A percentile compares a stretch with the other conserved stretches of the same genome.
phyloP scores from a whole-genome alignment of 1,284 basidiomycete species.

The Vanrija humicola region DNA sequence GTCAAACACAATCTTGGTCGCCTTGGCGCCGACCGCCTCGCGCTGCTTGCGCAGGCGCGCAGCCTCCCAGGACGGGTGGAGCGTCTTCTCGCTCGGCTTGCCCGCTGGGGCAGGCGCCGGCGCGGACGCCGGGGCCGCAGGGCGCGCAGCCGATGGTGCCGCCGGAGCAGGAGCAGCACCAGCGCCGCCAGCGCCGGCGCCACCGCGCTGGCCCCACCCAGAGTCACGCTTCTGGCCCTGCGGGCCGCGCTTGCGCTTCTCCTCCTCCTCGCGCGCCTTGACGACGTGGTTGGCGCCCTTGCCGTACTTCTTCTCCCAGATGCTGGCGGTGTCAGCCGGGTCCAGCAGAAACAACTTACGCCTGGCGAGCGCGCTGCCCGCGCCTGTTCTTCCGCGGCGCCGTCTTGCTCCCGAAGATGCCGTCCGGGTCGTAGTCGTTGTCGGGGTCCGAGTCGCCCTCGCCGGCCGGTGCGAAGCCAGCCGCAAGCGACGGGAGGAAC shows the following conservation, averaged over 20 bases:
- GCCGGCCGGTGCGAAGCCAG: constrained; percentile 71
- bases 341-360: constrained; percentile 58
- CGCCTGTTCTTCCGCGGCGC: constrained; percentile 75
- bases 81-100: constrained; percentile 48
- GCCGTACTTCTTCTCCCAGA: constrained; percentile 97
- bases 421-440: constrained; percentile 61
- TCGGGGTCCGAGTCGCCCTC: constrained; percentile 72
- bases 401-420: constrained; percentile 49
- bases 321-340: constrained; percentile 54
- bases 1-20: constrained; percentile 55
- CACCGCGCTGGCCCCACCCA: constrained; percentile 19
- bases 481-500: constrained; percentile 82
- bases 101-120: background rate
- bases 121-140: constrained; percentile 11
- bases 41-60: constrained; percentile 70
- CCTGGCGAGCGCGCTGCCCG: constrained; percentile 83
- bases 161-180: constrained; percentile 5
- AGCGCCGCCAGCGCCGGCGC: constrained; percentile 2
- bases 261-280: constrained; percentile 52
- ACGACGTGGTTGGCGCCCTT: constrained; percentile 85
- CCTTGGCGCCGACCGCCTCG: constrained; percentile 45
- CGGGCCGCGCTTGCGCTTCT: constrained; percentile 10
- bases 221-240: constrained; percentile 12
- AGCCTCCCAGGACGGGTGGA: constrained; percentile 93
- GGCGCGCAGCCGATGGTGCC: background rate